Base-by-base conservation (phyloP, 2,329 filamentous ascomycete species). In the Xylaria sp. region DNA sequence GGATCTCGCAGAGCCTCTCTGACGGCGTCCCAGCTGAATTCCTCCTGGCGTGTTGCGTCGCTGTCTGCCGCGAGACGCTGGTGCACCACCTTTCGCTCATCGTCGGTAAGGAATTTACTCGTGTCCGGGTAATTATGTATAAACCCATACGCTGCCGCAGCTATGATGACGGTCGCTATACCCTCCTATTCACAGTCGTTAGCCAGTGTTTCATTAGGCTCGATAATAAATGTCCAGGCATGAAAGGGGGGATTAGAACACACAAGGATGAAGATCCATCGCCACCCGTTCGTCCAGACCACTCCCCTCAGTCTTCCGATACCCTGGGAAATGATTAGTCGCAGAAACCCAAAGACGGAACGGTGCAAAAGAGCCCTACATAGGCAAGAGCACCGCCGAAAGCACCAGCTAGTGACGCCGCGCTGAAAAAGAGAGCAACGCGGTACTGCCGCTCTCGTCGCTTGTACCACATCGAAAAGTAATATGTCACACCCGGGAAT, bases 1-100 rank as follows among this genome's bases (percentile, higher is more conserved):
- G 85, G 84, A 68, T 94, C 89, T 14, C 81, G 84, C 42, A 92
- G 74, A 0, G 90, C 90, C 17, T 84, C 79, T 23, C 75, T 60
- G 0, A 93, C 90, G 19, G 88, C 87, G 0, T 68, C 74, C 91
- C 91, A 94, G 3, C 78, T 84, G 70, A 94, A 93, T 0, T 78
- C 72, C 67, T 94, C 91, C 50, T 88, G 79, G 4, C 87, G 84
- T 0, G 87, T 91, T 0, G 89, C 87, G 70, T 93, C 90, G 65
- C 84, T 88, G 68, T 93, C 89, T 4, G 83, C 82, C 9, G 86
- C 85, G 0, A 94, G 80, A 0, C 91, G 85, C 9, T 83, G 79
- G 21, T 86, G 82, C 51, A 92, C 84, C 60, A 83, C 86, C 0
- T 79, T 76, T 1, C 87, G 80, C 69, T 88, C 85, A 4, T 76